phyloP scores from a whole-genome alignment of 225 moss, liverwort and hornwort species.

The Sphagnum tenellum region DNA sequence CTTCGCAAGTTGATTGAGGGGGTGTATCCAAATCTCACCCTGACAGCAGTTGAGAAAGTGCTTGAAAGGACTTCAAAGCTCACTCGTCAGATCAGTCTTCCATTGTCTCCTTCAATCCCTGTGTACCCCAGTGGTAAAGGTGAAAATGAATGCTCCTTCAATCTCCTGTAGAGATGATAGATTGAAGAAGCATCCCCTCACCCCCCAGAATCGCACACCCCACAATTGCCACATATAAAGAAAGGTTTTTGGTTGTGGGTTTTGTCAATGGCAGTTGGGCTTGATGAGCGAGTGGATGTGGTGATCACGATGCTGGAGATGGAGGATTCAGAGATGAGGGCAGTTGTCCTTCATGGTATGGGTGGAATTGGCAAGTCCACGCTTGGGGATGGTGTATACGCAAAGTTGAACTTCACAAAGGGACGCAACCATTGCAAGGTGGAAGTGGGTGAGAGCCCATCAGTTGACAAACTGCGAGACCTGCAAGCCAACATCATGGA shows the following conservation, averaged over 20 bases:
- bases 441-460: constrained; percentile 49
- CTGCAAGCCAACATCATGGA: constrained; percentile 47
- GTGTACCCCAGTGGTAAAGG: constrained; percentile 56
- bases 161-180: not conserved
- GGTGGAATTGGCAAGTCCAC: constrained; percentile 70
- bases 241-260: not conserved
- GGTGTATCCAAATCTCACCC: constrained; percentile 54
- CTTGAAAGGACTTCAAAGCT: constrained; percentile 27
- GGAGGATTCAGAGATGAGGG: constrained; percentile 15
- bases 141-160: constrained; percentile 3
- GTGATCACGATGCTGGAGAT: constrained; percentile 38
- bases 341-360: constrained; percentile 59
- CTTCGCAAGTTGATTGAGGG: constrained; percentile 26
- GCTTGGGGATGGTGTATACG: constrained; percentile 51
- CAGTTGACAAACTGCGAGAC: constrained; percentile 28
- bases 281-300: constrained; percentile 44
- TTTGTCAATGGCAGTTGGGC: constrained; percentile 37
- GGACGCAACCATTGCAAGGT: constrained; percentile 55
- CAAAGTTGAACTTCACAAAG: constrained; percentile 23
- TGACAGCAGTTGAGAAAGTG: constrained; percentile 34
- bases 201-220: too few relatives aligned
- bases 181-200: too few relatives aligned
- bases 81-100: constrained; percentile 43
- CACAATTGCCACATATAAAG: too few relatives aligned
- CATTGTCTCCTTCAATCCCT: constrained; percentile 50